These are phyloP conservation scores for Balamuthia mandrillaris DNA, from an alignment of 208 protist genomes.

Conservation along the genomic window DNA sequence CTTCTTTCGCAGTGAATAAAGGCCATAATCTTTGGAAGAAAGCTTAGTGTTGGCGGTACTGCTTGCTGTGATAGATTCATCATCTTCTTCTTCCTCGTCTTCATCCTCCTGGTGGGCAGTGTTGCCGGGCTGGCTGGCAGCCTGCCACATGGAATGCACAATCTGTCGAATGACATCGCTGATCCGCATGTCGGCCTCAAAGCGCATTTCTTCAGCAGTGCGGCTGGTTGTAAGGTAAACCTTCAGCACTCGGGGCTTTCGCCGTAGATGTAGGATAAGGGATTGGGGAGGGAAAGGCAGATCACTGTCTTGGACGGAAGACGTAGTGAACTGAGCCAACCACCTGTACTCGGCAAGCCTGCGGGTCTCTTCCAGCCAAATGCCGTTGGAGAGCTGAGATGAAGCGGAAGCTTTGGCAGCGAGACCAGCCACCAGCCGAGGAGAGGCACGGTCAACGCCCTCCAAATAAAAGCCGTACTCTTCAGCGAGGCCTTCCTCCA, in stretches of 20 bases:
- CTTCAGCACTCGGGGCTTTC: no score
- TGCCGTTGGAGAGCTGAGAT: neutral
- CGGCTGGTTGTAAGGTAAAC: neutral
- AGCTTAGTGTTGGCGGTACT: no score
- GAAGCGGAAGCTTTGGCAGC: neutral
- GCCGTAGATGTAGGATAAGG: neutral
- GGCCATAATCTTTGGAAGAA: neutral
- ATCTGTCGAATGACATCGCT: neutral
- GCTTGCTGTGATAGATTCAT: no score
- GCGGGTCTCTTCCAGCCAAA: conserved; percentile 6
- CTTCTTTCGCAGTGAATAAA: neutral
- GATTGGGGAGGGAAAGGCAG: neutral
- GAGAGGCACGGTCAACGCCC: neutral
- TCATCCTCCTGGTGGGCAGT: no score
- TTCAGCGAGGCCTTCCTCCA: no score
- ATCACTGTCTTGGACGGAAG: neutral
- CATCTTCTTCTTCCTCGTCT: no score
- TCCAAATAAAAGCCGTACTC: no score
- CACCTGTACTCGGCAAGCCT: neutral
- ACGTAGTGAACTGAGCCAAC: neutral
- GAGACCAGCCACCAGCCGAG: no score
- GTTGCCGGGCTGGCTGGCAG: no score
- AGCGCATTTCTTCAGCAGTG: neutral
- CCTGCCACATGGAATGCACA: neutral
- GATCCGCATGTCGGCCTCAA: neutral